Evolutionary conservation across 768 basidiomycete genomes (phyloP), one percentile per base, ranked within the genome.

Genomic region (Boletus vinaceobasis): DNA sequence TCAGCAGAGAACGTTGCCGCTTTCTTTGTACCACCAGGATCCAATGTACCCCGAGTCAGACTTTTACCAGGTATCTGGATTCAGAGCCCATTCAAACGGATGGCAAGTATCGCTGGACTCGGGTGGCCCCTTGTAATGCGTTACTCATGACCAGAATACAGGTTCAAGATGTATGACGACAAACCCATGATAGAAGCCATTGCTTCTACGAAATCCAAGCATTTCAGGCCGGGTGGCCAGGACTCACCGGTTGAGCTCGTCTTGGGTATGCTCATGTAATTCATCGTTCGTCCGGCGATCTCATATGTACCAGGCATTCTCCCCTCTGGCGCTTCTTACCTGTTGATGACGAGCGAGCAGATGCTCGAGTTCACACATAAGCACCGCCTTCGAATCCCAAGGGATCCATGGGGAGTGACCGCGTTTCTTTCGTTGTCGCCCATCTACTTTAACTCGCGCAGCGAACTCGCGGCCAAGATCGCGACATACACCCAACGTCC

Each of bases 351-450:
- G 7, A 53, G 52, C 13, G 65, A 68, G 33, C 75, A 78, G 50
- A 61, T 61, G 62, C 57, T 37, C 32, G 36, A 35, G 21, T 72
- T 64, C 57, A 58, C 62, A 5, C 61, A 13, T 43, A 59, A 33
- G 32, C 52, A 70, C 17, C 56, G 52, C 5, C 58, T 63, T n/a
- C 31, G 2, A 3, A 27, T 51, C 23, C 63, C 58, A 37, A 64
- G 63, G 31, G 49, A 43, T 0, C 40, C 61, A 0, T 58, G 63
- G 56, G 42, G 7, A 7, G 54, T 67, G 5, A 50, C 48, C 5
- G 60, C 73, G 9, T 80, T 79, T 51, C 68, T 73, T 27, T 81
- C 79, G 0, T 58, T 82, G 8, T 82, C 81, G 0, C 80, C 80
- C 1, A 78, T 82, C 33, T 63, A 69, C 40, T 82, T 82, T 48